These are phyloP conservation scores for Phylloporus rhodoxanthus DNA, from an alignment of 768 basidiomycete species.

Conservation along the genomic window DNA sequence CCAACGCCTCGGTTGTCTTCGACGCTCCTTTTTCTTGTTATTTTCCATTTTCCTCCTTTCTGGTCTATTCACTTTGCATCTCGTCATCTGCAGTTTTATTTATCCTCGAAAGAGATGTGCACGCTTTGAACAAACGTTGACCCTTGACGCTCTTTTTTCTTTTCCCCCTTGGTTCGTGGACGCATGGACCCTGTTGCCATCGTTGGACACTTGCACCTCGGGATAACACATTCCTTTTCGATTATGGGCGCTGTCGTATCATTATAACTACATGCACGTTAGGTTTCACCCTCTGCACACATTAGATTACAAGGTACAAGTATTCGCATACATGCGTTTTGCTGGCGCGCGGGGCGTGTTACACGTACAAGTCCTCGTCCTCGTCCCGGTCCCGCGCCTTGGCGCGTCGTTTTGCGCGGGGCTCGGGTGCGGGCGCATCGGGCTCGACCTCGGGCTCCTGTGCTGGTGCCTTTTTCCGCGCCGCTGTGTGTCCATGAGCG, in stretches of 20 bases:
- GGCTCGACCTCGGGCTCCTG: conserved; percentile 16
- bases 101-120: background rate
- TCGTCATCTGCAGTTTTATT: background rate
- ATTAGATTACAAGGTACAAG: background rate
- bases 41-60: background rate
- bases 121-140: background rate
- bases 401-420: conserved; percentile 7
- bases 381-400: conserved; percentile 6
- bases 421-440: background rate
- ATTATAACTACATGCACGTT: background rate
- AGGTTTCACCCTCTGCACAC: background rate
- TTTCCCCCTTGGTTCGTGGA: background rate
- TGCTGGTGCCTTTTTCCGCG: conserved; percentile 27
- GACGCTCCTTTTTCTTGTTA: background rate
- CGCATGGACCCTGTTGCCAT: background rate
- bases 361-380: conserved; percentile 25
- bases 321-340: background rate
- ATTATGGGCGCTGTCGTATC: background rate
- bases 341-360: background rate
- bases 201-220: background rate
- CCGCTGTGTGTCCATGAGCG: conserved; percentile 12
- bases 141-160: background rate
- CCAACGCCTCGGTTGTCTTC: background rate
- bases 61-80: background rate
- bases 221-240: background rate